phyloP scores from a whole-genome alignment of 2,329 filamentous ascomycete species.

The Ceratocystis ficicola region DNA sequence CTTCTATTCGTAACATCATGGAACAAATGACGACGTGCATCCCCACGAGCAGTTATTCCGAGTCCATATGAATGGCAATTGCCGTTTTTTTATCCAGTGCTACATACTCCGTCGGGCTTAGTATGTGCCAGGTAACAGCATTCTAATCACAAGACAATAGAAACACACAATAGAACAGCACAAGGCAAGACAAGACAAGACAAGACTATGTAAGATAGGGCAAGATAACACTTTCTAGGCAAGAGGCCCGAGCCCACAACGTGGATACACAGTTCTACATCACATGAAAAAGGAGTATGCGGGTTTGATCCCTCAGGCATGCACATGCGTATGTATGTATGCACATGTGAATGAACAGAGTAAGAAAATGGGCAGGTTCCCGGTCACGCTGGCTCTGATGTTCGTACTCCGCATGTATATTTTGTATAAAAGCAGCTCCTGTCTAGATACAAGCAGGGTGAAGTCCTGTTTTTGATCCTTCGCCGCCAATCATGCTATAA shows the following conservation, averaged over 20 bases:
- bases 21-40: neutral
- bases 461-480: conserved; percentile 10
- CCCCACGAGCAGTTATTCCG: neutral
- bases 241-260: neutral
- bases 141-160: conserved; percentile 1
- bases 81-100: neutral
- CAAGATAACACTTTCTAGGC: neutral
- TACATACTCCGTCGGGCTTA: neutral
- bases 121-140: neutral
- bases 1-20: neutral
- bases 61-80: neutral
- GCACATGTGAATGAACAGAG: neutral
- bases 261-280: neutral
- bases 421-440: conserved; percentile 1
- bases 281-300: conserved; percentile 3
- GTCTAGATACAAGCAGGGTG: conserved; percentile 2
- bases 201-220: neutral
- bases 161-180: neutral
- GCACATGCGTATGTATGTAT: neutral
- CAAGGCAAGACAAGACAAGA: neutral
- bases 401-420: neutral
- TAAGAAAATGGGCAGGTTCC: neutral
- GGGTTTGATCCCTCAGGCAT: conserved; percentile 1
- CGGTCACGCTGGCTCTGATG: too few relatives aligned
- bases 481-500: neutral